Base-by-base conservation (phyloP, 331 rosid species). In the Saraca asoca region DNA sequence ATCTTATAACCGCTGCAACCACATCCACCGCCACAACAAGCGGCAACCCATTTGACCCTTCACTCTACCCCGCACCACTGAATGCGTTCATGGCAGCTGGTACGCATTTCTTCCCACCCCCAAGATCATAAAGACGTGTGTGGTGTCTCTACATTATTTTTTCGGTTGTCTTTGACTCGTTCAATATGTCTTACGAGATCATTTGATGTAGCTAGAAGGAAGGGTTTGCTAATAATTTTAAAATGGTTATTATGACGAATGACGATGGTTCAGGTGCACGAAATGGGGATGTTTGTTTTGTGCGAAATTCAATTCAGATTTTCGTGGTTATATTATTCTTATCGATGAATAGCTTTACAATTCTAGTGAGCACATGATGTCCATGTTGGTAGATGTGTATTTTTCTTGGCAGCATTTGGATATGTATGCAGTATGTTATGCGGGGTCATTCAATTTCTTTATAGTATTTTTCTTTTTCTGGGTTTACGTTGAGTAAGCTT, bases 101-200 rank as follows among this genome's bases (percentile, higher is more conserved):
- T 86, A 88, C 95, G 91, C 97, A 88, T 75, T 83, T 83, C 83
- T 94, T 85, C 87, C 96, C 88, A 62, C 80, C 89, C 62, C 87
- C 97, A 13, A 80, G 93, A 82, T 80, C 95, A 69, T 88, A 79
- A 60, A 39, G 29, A 55, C 63, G 15, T 29, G 14, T 51, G 19
- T 39, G 39, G 69, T 58, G 18, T 54, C 62, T 59, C 51, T 64
- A 3, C 31, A 24, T 24, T 24, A n/a, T 72, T 70, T 42, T 46
- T 46, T 24, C 10, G n/a, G 58, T 68, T 39, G 11, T 39, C 11
- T 8, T 39, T 39, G 43, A 38, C 9, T 5, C 42, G 7, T 38
- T 33, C 14, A 52, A 53, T 16, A 54, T 18, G 62, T 81, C 76
- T 71, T 42, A 1, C 3, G 62, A 46, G 74, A 79, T 52, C 76